A percentile compares a stretch with the other conserved stretches of the same genome.
phyloP scores from a whole-genome alignment of 306 rosid genomes.

The Lagenaria siceraria region DNA sequence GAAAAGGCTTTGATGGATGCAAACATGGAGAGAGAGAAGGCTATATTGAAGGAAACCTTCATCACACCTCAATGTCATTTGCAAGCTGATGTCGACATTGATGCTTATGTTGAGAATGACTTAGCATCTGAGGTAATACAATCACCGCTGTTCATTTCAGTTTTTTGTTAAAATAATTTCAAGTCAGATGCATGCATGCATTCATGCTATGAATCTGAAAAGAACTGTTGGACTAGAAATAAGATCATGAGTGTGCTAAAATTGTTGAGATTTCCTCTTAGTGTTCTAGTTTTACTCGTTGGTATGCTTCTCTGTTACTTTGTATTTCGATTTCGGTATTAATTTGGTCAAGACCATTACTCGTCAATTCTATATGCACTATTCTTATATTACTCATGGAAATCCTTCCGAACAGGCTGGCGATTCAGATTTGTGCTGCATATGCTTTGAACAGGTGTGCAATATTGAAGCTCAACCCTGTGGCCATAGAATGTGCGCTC shows the following conservation, averaged over 20 bases:
- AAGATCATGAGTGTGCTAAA: neutral
- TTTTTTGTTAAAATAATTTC: neutral
- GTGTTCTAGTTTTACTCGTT: neutral
- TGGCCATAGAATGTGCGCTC: constrained; percentile 86
- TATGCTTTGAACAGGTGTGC: constrained; percentile 86
- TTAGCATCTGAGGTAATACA: constrained; percentile 45
- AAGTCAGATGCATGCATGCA: neutral
- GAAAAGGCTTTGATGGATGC: constrained; percentile 73
- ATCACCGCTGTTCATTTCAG: constrained; percentile 1
- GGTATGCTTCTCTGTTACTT: neutral
- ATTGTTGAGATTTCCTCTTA: neutral
- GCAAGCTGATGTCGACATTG: constrained; percentile 18
- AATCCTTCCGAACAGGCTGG: constrained; percentile 29
- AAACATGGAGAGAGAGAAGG: constrained; percentile 72
- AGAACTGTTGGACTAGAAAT: neutral
- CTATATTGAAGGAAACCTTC: constrained; percentile 34
- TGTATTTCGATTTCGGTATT: neutral
- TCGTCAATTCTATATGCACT: neutral
- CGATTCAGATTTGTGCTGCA: constrained; percentile 57
- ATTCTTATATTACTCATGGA: neutral
- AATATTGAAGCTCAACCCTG: constrained; percentile 78
- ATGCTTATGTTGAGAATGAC: constrained; percentile 26
- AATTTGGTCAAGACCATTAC: neutral
- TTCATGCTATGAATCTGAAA: neutral
- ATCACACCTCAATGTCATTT: constrained; percentile 26